phyloP scores from a whole-genome alignment of 2,329 filamentous ascomycete genomes.

The Epicoccum nigrum region DNA sequence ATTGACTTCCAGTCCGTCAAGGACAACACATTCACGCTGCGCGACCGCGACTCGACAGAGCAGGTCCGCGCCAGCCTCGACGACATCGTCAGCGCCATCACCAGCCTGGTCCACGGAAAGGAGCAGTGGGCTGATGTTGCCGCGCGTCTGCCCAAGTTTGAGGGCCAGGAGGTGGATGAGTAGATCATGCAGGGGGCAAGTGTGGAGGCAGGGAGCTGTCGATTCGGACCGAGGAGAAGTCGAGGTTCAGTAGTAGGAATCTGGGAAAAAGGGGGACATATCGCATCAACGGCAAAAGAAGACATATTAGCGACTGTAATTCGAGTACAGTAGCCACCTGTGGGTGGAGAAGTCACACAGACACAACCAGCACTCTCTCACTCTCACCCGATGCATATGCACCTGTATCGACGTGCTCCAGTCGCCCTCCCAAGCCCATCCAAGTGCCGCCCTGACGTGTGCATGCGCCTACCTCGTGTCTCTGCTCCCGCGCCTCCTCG shows the following conservation, averaged over 20 bases:
- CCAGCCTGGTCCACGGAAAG: constrained; percentile 65
- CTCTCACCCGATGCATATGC: constrained; percentile 1
- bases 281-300: constrained; percentile 5
- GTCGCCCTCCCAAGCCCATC: too few relatives aligned
- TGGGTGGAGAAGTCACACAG: constrained; percentile 6
- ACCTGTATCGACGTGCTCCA: neutral
- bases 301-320: constrained; percentile 4
- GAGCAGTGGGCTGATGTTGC: constrained; percentile 74
- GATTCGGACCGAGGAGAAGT: constrained; percentile 4
- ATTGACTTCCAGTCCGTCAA: constrained; percentile 94
- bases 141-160: constrained; percentile 80
- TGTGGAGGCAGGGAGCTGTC: neutral
- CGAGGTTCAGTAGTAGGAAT: too few relatives aligned
- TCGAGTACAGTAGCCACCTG: constrained; percentile 1
- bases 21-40: constrained; percentile 83
- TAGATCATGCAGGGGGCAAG: constrained; percentile 7
- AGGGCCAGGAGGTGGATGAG: constrained; percentile 52
- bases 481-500: too few relatives aligned
- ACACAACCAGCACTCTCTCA: constrained; percentile 11
- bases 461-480: too few relatives aligned
- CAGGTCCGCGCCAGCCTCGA: constrained; percentile 86
- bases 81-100: constrained; percentile 77
- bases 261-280: too few relatives aligned
- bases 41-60: constrained; percentile 84
- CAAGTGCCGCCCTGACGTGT: too few relatives aligned